Evolutionary conservation across 129 eudicot species (phyloP), one percentile per base, ranked within the genome.

Genomic region (Pulicaria dysenterica): DNA sequence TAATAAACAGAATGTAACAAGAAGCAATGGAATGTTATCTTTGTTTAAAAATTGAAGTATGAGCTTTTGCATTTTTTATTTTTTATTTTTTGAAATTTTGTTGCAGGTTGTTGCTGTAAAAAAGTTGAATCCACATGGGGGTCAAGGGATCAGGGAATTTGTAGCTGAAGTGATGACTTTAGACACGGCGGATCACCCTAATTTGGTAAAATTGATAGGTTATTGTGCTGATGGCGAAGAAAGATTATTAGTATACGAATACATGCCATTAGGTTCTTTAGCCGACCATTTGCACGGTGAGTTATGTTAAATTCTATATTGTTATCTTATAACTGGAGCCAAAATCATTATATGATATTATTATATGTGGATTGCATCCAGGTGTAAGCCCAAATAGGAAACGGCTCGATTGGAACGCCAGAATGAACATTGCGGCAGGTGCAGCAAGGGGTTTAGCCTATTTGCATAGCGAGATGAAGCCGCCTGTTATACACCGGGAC

Each of bases 391-490:
- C 72, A 45, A 69, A 72, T 66, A 71, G 67, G 37, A 80, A 50
- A 48, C 73, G 58, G 51, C 90, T 92, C 41, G 90, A 89, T 73
- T 92, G 96, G 98, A 87, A 82, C 66, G 67, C 86, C 3, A 80
- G 98, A 73, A 89, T 92, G 96, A 89, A 89, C 19, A 87, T 92
- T 64, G 96, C 96, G 41, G 88, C 96, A 7, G 88, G 89, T 62
- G 96, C 96, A 47, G 96, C 98, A 3, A n/a, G 76, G 55, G 96
- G 98, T 7, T 79, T 92, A 54, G 92, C 90, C 70, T 89, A 92
- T 78, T 74, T 92, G 74, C 98, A 92, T 59, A 89, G 87, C 78
- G 80, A 83, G 76, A 87, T 87, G 90, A 82, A 80, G 15, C 89
- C 86, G 3, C 92, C 95, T 42, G 79, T 92, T 49, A 87, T 92